These are phyloP conservation scores for Ophiostoma sp. DNA, from an alignment of 2,329 filamentous ascomycete species.

Conservation along the genomic window DNA sequence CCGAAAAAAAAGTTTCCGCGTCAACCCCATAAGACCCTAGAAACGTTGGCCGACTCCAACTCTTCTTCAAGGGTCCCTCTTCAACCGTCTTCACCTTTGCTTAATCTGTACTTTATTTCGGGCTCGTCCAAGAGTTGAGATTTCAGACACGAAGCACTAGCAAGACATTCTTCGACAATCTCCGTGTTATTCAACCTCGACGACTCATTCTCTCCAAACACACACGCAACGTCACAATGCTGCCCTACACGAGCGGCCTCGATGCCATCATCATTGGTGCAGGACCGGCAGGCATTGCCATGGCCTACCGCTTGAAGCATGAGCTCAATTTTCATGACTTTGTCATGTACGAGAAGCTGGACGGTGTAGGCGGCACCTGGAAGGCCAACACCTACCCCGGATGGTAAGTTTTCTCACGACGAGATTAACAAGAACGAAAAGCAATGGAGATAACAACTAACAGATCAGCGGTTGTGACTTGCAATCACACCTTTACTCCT, in stretches of 20 bases:
- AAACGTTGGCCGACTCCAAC: background rate
- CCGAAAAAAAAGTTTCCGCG: too few species aligned
- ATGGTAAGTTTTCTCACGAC: background rate
- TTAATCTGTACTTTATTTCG: background rate
- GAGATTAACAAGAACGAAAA: too few species aligned
- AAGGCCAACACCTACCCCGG: background rate
- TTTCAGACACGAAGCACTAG: background rate
- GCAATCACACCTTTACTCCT: constrained; percentile 44
- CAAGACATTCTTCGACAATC: background rate
- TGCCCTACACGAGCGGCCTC: background rate
- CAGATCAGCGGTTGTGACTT: constrained; percentile 44
- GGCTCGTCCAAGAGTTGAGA: background rate
- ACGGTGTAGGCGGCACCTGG: constrained; percentile 42
- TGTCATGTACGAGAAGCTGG: constrained; percentile 52
- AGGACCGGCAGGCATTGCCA: constrained; percentile 38
- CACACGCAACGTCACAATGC: background rate
- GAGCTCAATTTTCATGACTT: constrained; percentile 38
- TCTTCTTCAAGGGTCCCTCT: background rate
- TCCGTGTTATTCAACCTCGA: background rate
- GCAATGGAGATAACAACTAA: too few species aligned
- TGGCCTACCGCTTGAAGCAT: constrained; percentile 38
- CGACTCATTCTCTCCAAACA: background rate
- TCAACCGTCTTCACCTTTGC: background rate
- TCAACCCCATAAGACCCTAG: background rate
- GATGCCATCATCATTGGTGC: constrained; percentile 38